Percentiles rank a stretch among this genome's conserved stretches.
Conservation (phyloP, 2,329 filamentous ascomycete species). For the Balansia obtecta region DNA sequence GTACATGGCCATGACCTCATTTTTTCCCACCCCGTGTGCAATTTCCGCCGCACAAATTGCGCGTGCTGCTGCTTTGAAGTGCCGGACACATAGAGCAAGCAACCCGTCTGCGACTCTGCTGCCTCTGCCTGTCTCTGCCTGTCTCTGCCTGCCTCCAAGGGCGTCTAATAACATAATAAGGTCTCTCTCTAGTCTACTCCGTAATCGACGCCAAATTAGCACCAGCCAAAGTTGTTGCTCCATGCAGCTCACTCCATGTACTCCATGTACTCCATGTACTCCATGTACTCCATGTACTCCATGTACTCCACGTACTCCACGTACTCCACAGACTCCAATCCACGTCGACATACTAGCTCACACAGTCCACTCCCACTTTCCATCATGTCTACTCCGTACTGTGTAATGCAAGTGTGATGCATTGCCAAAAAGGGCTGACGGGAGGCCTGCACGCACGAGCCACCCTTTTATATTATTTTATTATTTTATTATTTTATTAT, state of each 20-base stretch:
- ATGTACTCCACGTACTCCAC: neutral
- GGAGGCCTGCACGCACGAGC: too few relatives aligned
- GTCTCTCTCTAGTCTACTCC: neutral
- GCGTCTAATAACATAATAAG: neutral
- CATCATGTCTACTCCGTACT: too few relatives aligned
- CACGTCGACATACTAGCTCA: too few relatives aligned
- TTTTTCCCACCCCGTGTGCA: too few relatives aligned
- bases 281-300: neutral
- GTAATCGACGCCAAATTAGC: neutral
- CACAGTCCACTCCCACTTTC: neutral
- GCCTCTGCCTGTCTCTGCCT: too few relatives aligned
- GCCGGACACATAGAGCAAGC: too few relatives aligned
- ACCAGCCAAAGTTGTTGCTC: neutral
- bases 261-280: neutral
- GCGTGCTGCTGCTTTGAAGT: too few relatives aligned
- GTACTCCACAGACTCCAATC: neutral
- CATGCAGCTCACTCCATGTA: neutral
- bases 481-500: too few relatives aligned
- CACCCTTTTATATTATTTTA: too few relatives aligned
- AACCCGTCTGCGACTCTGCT: too few relatives aligned
- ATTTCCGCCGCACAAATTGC: too few relatives aligned
- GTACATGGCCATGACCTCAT: too few relatives aligned
- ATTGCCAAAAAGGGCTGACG: neutral
- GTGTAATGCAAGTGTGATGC: neutral
- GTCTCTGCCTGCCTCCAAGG: neutral